Percentiles rank a stretch among this genome's conserved stretches.
phyloP scores from a whole-genome alignment of 2,329 filamentous ascomycete species.

The Coniosporium tulheliwenetii region DNA sequence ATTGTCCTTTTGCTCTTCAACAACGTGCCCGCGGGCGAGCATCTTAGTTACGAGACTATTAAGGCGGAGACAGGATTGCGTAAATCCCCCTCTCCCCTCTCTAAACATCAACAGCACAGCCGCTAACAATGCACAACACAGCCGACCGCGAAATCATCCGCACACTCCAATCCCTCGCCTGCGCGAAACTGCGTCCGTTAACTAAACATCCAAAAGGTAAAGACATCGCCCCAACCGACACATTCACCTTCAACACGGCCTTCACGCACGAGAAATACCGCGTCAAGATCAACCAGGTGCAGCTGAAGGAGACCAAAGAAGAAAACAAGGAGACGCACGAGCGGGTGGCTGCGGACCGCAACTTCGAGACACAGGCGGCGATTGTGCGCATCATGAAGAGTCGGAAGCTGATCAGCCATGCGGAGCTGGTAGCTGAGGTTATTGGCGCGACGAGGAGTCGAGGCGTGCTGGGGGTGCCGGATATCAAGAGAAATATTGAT shows the following conservation, averaged over 20 bases:
- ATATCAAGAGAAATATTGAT: conserved; percentile 97
- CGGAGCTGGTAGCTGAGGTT: conserved; percentile 79
- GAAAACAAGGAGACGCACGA: conserved; percentile 93
- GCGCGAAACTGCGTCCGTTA: conserved; percentile 73
- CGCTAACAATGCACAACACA: conserved; percentile 18
- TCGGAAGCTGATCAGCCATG: conserved; percentile 70
- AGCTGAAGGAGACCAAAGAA: conserved; percentile 86
- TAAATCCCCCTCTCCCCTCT: conserved; percentile 21
- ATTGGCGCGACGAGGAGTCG: conserved; percentile 79
- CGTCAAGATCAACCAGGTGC: conserved; percentile 98
- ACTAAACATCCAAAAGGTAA: conserved; percentile 66
- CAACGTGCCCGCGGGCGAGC: conserved; percentile 42
- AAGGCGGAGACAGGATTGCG: conserved; percentile 56
- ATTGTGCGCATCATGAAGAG: conserved; percentile 97
- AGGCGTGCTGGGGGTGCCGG: conserved; percentile 67
- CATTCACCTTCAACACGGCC: conserved; percentile 62
- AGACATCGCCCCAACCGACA: conserved; percentile 65
- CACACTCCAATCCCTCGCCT: conserved; percentile 88
- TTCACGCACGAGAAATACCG: conserved; percentile 75
- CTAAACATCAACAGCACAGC: not conserved
- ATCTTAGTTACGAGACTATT: conserved; percentile 62
- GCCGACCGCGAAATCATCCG: conserved; percentile 66
- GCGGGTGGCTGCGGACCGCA: conserved; percentile 71
- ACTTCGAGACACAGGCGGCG: conserved; percentile 93
- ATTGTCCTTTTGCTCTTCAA: conserved; percentile 88